Evolutionary conservation across 2,329 filamentous ascomycete species (phyloP).

Genomic region (Clonostachys byssicola): DNA sequence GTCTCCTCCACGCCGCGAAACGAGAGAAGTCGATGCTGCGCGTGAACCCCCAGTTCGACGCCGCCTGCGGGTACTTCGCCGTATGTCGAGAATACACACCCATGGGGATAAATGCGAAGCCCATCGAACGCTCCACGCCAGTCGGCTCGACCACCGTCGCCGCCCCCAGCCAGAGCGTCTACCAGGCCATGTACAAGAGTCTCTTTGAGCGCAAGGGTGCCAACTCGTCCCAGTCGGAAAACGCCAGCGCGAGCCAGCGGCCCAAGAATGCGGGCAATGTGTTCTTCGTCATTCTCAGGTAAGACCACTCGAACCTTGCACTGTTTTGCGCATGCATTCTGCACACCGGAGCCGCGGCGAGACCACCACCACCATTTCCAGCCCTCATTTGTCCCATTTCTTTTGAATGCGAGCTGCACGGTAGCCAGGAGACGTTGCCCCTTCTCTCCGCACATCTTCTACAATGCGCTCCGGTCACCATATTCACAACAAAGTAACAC

Average conservation of each 20-base stretch:
- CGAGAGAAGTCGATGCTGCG: conserved; percentile 57
- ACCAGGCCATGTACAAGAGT: conserved; percentile 96
- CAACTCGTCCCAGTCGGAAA: conserved; percentile 25
- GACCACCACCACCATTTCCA: too few relatives aligned
- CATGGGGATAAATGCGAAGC: conserved; percentile 87
- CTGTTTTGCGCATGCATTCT: neutral
- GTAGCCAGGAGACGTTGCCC: too few relatives aligned
- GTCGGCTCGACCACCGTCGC: conserved; percentile 71
- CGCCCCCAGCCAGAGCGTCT: conserved; percentile 85
- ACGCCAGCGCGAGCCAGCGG: conserved; percentile 42
- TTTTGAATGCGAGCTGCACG: too few relatives aligned
- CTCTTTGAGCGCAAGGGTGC: conserved; percentile 78
- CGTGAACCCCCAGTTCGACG: conserved; percentile 59
- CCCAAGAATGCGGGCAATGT: conserved; percentile 74
- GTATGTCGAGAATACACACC: conserved; percentile 90
- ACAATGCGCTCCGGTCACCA: too few relatives aligned
- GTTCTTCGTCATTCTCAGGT: conserved; percentile 90
- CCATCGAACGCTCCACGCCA: conserved; percentile 80
- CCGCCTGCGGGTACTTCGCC: conserved; percentile 90
- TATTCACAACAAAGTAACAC: too few relatives aligned
- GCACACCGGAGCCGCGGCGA: neutral
- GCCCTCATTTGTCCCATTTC: too few relatives aligned
- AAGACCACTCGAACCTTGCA: conserved; percentile 15
- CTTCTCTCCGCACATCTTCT: too few relatives aligned
- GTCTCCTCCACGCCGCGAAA: conserved; percentile 57